These are phyloP conservation scores for Agaricus sinodeliciosus DNA, from an alignment of 768 basidiomycete species.

Conservation along the genomic window DNA sequence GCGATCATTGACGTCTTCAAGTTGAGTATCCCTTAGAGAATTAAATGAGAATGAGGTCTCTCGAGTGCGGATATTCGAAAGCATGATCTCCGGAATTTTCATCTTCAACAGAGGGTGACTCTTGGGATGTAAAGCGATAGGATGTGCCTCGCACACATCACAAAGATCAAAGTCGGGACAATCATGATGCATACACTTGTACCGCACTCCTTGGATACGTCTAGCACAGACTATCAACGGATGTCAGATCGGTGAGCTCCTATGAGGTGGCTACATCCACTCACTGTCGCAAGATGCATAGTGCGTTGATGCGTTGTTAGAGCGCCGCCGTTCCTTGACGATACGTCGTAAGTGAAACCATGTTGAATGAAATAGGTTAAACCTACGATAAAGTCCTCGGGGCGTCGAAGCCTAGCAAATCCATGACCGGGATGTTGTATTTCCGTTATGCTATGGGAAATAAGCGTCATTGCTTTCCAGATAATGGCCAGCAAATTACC, in stretches of 20 bases:
- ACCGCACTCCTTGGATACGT: slow-evolving; percentile 2
- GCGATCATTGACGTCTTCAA: background rate
- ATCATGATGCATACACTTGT: slow-evolving; percentile 68
- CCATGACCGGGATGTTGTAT: slow-evolving; percentile 75
- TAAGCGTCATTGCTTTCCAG: background rate
- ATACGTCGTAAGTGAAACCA: background rate
- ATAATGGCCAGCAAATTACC: slow-evolving; percentile 25
- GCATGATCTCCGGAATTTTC: slow-evolving; percentile 39
- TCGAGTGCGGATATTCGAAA: slow-evolving; percentile 25
- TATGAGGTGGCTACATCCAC: slow-evolving; percentile 12
- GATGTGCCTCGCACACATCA: slow-evolving; percentile 69
- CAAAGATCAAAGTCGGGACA: slow-evolving; percentile 85
- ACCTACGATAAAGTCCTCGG: slow-evolving; percentile 53
- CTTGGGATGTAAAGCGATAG: slow-evolving; percentile 66
- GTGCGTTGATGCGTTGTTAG: slow-evolving; percentile 26
- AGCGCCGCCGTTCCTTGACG: slow-evolving; percentile 19
- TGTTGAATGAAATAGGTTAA: background rate
- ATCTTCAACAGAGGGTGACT: slow-evolving; percentile 76
- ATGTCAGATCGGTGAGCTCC: background rate
- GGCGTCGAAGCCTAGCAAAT: slow-evolving; percentile 56
- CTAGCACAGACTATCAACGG: slow-evolving; percentile 5
- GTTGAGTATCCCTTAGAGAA: background rate
- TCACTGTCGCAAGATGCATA: slow-evolving; percentile 59
- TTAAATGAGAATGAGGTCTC: background rate
- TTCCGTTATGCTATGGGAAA: slow-evolving; percentile 42